Evolutionary conservation across 2,329 filamentous ascomycete species (phyloP).

Genomic region (Penicillium occitanis): DNA sequence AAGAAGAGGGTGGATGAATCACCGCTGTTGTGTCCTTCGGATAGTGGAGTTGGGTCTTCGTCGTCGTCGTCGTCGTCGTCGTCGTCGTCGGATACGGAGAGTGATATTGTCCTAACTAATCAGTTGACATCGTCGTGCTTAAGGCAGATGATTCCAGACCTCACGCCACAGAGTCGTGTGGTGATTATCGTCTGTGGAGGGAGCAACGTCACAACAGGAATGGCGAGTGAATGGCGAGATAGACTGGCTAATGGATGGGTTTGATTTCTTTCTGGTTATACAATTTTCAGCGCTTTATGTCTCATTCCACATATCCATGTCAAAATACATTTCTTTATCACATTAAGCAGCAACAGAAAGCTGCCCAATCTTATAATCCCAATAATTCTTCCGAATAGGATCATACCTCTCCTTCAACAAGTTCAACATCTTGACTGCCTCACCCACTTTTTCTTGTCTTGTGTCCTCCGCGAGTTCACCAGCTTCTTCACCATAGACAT

Average conservation of each 20-base stretch:
- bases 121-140: conserved; percentile 45
- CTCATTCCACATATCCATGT: neutral
- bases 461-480: conserved; percentile 41
- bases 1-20: conserved; percentile 30
- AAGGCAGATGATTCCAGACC: conserved; percentile 61
- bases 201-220: conserved; percentile 62
- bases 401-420: conserved; percentile 84
- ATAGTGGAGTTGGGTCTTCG: conserved; percentile 15
- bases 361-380: conserved; percentile 68
- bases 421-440: conserved; percentile 67
- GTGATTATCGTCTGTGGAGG: conserved; percentile 86
- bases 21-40: neutral
- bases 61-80: conserved; percentile 9
- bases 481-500: conserved; percentile 44
- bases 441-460: conserved; percentile 29
- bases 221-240: conserved; percentile 60
- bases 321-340: neutral
- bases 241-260: conserved; percentile 43
- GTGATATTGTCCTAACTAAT: conserved; percentile 9
- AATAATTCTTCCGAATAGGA: conserved; percentile 86
- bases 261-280: conserved; percentile 1
- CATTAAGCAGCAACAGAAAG: conserved; percentile 1
- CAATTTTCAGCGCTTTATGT: neutral
- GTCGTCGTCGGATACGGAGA: conserved; percentile 12
- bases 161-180: conserved; percentile 67